A percentile compares a stretch with the other conserved stretches of the same genome.
Conservation (phyloP, 345 rosid species). For the Brassica napus region Da-Ae NC_063440.1:24831501-24832000, state of each 20-base stretch:
- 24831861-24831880: conserved; percentile 12
- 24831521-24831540: conserved; percentile 81
- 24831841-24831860: background rate
- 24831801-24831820: conserved; percentile 1
- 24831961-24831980: conserved; percentile 82
- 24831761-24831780: conserved; percentile 81
- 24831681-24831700: conserved; percentile 20
- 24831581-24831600: conserved; percentile 95
- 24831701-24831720: conserved; percentile 75
- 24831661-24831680: background rate
- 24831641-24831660: background rate
- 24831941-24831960: background rate
- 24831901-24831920: background rate
- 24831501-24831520: conserved; percentile 96
- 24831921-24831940: background rate
- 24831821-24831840: background rate
- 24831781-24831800: conserved; percentile 67
- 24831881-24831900: background rate
- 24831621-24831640: conserved; percentile 51
- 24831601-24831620: conserved; percentile 89
- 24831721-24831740: conserved; percentile 95
- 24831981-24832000: conserved; percentile 83
- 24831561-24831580: conserved; percentile 73
- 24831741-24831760: conserved; percentile 83
- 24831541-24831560: conserved; percentile 77